Conservation (phyloP, 257 asterid genomes). For the Nicotiana noctiflora region DNA sequence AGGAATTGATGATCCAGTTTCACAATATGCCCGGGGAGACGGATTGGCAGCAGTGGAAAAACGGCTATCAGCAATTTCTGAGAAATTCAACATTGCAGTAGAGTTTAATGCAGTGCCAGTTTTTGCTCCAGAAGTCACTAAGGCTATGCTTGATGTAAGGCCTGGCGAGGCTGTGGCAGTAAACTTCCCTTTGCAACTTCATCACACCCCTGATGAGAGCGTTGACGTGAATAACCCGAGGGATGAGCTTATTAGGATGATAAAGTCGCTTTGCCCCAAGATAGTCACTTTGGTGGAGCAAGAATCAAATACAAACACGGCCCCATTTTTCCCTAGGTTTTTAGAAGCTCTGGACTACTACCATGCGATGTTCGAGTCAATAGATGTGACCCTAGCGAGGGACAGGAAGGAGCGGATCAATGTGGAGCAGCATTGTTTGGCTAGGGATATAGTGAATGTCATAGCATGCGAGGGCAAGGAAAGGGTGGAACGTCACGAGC, state of each 20-base stretch:
- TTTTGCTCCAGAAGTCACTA: conserved; percentile 50
- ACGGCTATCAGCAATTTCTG: conserved; percentile 15
- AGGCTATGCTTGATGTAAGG: conserved; percentile 62
- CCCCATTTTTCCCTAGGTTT: conserved; percentile 70
- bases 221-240: conserved; percentile 83
- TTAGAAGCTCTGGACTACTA: conserved; percentile 65
- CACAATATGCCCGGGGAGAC: conserved; percentile 73
- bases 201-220: conserved; percentile 90
- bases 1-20: conserved; percentile 90
- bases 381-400: conserved; percentile 39
- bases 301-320: conserved; percentile 85
- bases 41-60: conserved; percentile 49
- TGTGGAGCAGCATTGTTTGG: conserved; percentile 21
- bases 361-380: conserved; percentile 81
- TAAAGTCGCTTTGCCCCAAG: conserved; percentile 61
- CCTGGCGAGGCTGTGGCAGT: conserved; percentile 84
- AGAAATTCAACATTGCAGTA: conserved; percentile 8
- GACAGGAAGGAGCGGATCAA: conserved; percentile 19
- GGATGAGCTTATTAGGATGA: conserved; percentile 74
- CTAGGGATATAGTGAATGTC: conserved; percentile 24
- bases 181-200: conserved; percentile 85
- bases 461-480: conserved; percentile 93
- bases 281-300: conserved; percentile 91
- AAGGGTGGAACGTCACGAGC: conserved; percentile 89
- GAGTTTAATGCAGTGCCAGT: conserved; percentile 45